phyloP scores from a whole-genome alignment of 129 eudicot species.

The carrot (Daucus carota) region DNA sequence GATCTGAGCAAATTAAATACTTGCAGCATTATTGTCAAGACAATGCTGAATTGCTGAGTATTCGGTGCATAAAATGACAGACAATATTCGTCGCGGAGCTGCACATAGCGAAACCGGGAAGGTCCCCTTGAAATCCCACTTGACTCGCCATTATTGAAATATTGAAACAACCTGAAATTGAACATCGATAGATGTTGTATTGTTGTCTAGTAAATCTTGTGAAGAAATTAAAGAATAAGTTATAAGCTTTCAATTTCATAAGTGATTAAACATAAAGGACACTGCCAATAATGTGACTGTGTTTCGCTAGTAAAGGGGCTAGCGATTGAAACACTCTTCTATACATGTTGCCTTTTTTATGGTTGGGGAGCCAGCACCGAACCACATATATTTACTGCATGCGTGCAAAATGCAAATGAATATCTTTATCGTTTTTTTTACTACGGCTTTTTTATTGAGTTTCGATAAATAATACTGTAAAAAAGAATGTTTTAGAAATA shows the following conservation, averaged over 20 bases:
- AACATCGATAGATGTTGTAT: neutral
- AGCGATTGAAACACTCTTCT: neutral
- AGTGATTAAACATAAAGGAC: constrained; percentile 1
- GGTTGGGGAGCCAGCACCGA: constrained; percentile 6
- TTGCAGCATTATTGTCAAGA: neutral
- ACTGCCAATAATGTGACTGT: neutral
- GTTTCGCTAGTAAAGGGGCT: neutral
- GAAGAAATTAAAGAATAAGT: constrained; percentile 4
- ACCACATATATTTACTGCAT: neutral
- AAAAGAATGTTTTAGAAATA: too few species aligned
- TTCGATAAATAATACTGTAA: too few species aligned
- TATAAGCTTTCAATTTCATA: neutral
- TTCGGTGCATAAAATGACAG: neutral
- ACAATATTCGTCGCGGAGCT: constrained; percentile 4
- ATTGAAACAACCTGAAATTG: neutral
- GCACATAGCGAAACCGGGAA: neutral
- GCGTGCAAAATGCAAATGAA: neutral
- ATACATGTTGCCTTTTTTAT: neutral
- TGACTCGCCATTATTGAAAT: neutral
- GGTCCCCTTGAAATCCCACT: neutral
- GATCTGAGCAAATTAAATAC: neutral
- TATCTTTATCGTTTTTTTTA: neutral
- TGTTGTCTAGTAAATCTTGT: neutral
- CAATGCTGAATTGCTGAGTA: neutral
- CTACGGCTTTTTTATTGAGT: too few species aligned